Evolutionary conservation across 306 rosid genomes (phyloP).

Genomic region (Vicia villosa): DNA sequence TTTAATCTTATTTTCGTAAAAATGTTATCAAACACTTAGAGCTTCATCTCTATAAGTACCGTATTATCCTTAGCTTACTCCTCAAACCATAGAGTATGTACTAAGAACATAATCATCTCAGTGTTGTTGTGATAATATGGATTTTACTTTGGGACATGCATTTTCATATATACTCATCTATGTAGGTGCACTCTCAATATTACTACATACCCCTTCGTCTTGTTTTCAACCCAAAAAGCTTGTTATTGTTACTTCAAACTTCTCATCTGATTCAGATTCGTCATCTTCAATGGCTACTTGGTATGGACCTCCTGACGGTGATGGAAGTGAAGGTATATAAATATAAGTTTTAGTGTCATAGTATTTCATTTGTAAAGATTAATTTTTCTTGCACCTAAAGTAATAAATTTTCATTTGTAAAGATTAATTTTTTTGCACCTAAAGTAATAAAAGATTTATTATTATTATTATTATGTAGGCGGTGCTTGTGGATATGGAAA

Average conservation of each 20-base stretch:
- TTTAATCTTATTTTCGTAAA: too few relatives aligned
- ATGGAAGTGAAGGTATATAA: neutral
- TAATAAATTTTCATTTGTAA: too few relatives aligned
- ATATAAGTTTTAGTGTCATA: too few relatives aligned
- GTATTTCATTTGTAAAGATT: too few relatives aligned
- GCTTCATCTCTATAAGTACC: constrained; percentile 44
- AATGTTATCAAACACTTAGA: too few relatives aligned
- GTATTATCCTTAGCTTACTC: neutral
- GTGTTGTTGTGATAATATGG: constrained; percentile 33
- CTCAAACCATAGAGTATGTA: constrained; percentile 23
- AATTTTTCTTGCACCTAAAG: too few relatives aligned
- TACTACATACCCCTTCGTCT: constrained; percentile 41
- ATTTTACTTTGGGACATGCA: constrained; percentile 7
- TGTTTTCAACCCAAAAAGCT: constrained; percentile 49
- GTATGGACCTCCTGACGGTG: neutral
- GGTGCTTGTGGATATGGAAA: constrained; percentile 31
- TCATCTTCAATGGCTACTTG: neutral
- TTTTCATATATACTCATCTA: constrained; percentile 2
- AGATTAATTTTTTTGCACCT: too few relatives aligned
- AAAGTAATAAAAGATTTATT: too few relatives aligned
- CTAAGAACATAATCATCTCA: neutral
- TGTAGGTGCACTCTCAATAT: constrained; percentile 26
- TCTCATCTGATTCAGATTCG: neutral
- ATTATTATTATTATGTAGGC: neutral
- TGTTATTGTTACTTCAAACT: constrained; percentile 39